A percentile compares a stretch with the other conserved stretches of the same genome.
phyloP scores from a whole-genome alignment of 805 yeast genomes.

The Yamadazyma scolyti region DNA sequence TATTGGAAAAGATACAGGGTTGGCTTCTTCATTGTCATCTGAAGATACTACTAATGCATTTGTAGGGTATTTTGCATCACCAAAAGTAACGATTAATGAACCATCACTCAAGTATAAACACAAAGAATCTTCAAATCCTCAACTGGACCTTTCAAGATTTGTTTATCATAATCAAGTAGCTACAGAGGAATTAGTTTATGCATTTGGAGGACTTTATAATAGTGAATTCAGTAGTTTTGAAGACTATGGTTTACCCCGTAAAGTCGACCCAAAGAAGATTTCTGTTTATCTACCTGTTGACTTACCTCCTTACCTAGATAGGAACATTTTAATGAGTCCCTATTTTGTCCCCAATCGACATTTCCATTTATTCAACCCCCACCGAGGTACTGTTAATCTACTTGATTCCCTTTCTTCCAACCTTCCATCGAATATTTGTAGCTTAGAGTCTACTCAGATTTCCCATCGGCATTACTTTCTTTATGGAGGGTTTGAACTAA shows the following conservation, averaged over 20 bases:
- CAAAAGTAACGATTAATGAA: constrained; percentile 19
- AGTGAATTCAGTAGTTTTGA: constrained; percentile 16
- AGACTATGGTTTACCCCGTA: constrained; percentile 28
- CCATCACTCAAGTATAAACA: constrained; percentile 8
- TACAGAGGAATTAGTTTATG: constrained; percentile 23
- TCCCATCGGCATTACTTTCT: constrained; percentile 56
- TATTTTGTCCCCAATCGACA: constrained; percentile 37
- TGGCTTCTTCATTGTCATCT: background rate
- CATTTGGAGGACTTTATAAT: constrained; percentile 35
- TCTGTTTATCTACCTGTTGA: constrained; percentile 36
- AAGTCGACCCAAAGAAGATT: constrained; percentile 24
- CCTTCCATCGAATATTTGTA: constrained; percentile 49
- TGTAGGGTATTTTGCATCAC: constrained; percentile 25
- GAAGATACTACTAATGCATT: constrained; percentile 16
- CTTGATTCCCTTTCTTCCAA: constrained; percentile 17
- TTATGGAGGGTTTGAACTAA: constrained; percentile 65
- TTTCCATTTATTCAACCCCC: constrained; percentile 26
- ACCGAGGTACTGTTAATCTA: constrained; percentile 27
- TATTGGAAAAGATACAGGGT: too few relatives aligned
- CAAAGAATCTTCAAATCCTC: background rate
- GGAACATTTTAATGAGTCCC: constrained; percentile 34
- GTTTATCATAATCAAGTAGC: constrained; percentile 32
- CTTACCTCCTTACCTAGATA: constrained; percentile 37
- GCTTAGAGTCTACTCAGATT: constrained; percentile 45
- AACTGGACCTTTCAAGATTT: constrained; percentile 4